A percentile compares a stretch with the other conserved stretches of the same genome.
Conservation (phyloP, 257 asterid species). For the Coffea canephora region DNA sequence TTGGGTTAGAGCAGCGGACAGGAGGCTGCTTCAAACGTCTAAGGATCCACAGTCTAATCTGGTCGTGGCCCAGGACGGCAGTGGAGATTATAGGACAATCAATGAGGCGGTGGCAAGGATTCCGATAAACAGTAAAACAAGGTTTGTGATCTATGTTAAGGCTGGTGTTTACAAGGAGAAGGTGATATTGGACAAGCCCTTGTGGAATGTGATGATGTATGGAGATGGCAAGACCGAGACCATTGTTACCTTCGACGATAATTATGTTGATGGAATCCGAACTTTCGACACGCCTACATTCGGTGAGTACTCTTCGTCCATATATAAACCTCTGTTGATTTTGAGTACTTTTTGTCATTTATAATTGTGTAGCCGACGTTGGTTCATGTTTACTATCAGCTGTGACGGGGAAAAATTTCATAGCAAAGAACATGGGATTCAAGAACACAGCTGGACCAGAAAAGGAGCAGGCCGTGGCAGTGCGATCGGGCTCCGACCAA, state of each 20-base stretch:
- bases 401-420: conserved; percentile 55
- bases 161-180: conserved; percentile 56
- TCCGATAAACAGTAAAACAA: conserved; percentile 46
- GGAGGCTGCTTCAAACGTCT: conserved; percentile 50
- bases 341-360: no score
- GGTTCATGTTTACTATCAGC: conserved; percentile 26
- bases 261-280: conserved; percentile 46
- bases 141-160: conserved; percentile 56
- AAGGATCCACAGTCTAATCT: conserved; percentile 42
- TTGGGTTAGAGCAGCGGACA: conserved; percentile 53
- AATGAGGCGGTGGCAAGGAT: conserved; percentile 54
- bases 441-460: conserved; percentile 61
- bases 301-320: conserved; percentile 32
- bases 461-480: conserved; percentile 81
- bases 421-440: conserved; percentile 61
- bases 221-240: conserved; percentile 62
- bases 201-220: conserved; percentile 73
- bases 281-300: conserved; percentile 72
- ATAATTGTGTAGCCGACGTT: no score
- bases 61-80: conserved; percentile 61
- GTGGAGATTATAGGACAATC: conserved; percentile 46
- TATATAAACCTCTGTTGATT: no score
- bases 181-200: conserved; percentile 54
- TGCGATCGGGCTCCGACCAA: conserved; percentile 57
- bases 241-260: conserved; percentile 49